Evolutionary conservation across 768 basidiomycete species (phyloP).

Genomic region (Myochromella boudieri): DNA sequence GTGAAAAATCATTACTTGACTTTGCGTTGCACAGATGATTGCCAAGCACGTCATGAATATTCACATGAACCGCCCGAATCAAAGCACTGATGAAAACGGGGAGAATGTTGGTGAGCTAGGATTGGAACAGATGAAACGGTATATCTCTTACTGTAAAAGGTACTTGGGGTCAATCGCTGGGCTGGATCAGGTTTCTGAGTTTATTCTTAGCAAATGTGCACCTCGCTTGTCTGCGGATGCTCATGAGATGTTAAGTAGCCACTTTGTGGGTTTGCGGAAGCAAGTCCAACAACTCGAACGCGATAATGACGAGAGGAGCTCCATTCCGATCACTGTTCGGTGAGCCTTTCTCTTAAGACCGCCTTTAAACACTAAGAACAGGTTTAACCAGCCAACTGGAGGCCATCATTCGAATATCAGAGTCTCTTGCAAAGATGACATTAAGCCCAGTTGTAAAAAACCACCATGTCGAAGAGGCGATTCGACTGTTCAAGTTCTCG

Average conservation of each 20-base stretch:
- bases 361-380: neutral
- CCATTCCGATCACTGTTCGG: slow-evolving; percentile 98
- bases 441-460: slow-evolving; percentile 83
- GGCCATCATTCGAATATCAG: slow-evolving; percentile 98
- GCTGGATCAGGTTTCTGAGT: neutral
- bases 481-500: slow-evolving; percentile 96
- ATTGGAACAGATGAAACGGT: slow-evolving; percentile 98
- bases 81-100: slow-evolving; percentile 55
- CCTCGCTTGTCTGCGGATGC: slow-evolving; percentile 92
- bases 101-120: slow-evolving; percentile 86
- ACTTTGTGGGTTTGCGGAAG: slow-evolving; percentile 91
- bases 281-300: slow-evolving; percentile 94
- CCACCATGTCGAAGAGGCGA: slow-evolving; percentile 97
- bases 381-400: slow-evolving; percentile 73
- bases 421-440: slow-evolving; percentile 93
- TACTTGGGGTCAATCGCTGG: slow-evolving; percentile 31
- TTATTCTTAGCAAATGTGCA: slow-evolving; percentile 79
- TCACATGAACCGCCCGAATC: slow-evolving; percentile 91
- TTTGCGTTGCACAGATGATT: slow-evolving; percentile 60
- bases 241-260: slow-evolving; percentile 93
- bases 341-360: slow-evolving; percentile 32
- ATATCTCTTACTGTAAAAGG: slow-evolving; percentile 96
- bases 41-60: slow-evolving; percentile 98
- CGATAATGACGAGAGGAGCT: slow-evolving; percentile 96
- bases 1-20: neutral